phyloP scores from a whole-genome alignment of 257 asterid genomes.

The Scutellaria minor region DNA sequence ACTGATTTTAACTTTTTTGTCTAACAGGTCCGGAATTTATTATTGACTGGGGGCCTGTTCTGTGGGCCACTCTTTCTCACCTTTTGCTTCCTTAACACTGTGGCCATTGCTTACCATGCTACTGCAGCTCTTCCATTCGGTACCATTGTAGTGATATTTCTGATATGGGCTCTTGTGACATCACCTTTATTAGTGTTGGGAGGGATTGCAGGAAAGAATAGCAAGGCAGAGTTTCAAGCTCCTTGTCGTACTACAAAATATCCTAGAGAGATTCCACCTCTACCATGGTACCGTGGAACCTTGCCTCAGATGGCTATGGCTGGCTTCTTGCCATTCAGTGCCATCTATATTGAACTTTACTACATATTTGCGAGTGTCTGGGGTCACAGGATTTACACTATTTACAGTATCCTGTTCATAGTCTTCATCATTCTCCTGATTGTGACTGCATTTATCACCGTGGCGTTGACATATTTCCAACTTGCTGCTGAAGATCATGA shows the following conservation, averaged over 20 bases:
- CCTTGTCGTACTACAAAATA: slow-evolving; percentile 83
- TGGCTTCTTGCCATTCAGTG: slow-evolving; percentile 92
- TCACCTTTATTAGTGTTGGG: slow-evolving; percentile 81
- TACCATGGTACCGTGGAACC: slow-evolving; percentile 85
- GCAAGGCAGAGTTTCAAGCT: slow-evolving; percentile 84
- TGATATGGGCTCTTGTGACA: slow-evolving; percentile 88
- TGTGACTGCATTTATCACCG: slow-evolving; percentile 87
- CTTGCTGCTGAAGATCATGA: slow-evolving; percentile 96
- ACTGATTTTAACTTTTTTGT: slow-evolving; percentile 60
- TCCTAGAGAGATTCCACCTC: slow-evolving; percentile 81
- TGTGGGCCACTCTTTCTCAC: slow-evolving; percentile 85
- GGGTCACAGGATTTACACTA: slow-evolving; percentile 94
- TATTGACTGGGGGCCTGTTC: slow-evolving; percentile 75
- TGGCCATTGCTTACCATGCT: slow-evolving; percentile 82
- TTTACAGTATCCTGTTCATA: slow-evolving; percentile 79
- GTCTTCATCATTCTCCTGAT: slow-evolving; percentile 86
- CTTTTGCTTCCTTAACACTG: slow-evolving; percentile 83
- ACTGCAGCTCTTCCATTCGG: slow-evolving; percentile 94
- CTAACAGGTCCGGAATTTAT: slow-evolving; percentile 79
- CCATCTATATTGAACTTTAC: slow-evolving; percentile 84
- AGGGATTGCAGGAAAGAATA: slow-evolving; percentile 84
- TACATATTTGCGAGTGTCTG: slow-evolving; percentile 91
- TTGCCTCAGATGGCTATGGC: slow-evolving; percentile 99
- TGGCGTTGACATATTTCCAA: slow-evolving; percentile 85
- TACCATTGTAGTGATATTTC: slow-evolving; percentile 79